Conservation (phyloP, 306 rosid species). For the Medicago ruthenica region DNA sequence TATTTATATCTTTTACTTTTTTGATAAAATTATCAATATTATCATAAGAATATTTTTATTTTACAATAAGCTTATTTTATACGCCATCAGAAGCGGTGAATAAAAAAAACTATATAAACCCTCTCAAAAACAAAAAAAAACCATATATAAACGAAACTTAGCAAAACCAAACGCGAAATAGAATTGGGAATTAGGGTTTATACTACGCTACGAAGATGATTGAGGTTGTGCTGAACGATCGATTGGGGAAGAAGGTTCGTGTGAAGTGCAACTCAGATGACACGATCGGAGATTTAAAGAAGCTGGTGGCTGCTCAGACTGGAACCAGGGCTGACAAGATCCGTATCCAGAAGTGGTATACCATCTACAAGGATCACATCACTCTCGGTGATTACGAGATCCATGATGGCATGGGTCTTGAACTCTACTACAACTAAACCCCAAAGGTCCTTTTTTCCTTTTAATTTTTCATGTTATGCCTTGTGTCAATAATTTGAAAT, state of each 20-base stretch:
- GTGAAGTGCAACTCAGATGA: conserved; percentile 93
- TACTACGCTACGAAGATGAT: conserved; percentile 64
- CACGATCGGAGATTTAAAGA: conserved; percentile 91
- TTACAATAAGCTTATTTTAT: neutral
- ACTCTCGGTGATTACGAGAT: conserved; percentile 90
- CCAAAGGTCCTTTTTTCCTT: neutral
- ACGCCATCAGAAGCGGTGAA: neutral
- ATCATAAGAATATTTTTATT: too few species aligned
- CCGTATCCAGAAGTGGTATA: conserved; percentile 85
- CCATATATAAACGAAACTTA: neutral
- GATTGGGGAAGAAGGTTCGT: conserved; percentile 92
- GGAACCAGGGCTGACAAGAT: conserved; percentile 84
- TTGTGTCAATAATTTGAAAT: neutral
- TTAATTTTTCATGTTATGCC: neutral
- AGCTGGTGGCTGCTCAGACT: conserved; percentile 95
- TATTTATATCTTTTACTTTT: too few species aligned
- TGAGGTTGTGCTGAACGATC: conserved; percentile 91
- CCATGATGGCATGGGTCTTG: conserved; percentile 98
- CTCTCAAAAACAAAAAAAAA: too few species aligned
- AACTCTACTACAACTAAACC: conserved; percentile 80
- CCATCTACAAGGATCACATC: conserved; percentile 86
- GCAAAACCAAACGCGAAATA: neutral
- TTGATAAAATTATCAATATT: too few species aligned
- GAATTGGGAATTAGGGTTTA: conserved; percentile 40
- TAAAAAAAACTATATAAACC: too few species aligned